Percentiles rank a stretch among this genome's conserved stretches.
Conservation (phyloP, 2,329 filamentous ascomycete species). For the Leptographium flavum region DNA sequence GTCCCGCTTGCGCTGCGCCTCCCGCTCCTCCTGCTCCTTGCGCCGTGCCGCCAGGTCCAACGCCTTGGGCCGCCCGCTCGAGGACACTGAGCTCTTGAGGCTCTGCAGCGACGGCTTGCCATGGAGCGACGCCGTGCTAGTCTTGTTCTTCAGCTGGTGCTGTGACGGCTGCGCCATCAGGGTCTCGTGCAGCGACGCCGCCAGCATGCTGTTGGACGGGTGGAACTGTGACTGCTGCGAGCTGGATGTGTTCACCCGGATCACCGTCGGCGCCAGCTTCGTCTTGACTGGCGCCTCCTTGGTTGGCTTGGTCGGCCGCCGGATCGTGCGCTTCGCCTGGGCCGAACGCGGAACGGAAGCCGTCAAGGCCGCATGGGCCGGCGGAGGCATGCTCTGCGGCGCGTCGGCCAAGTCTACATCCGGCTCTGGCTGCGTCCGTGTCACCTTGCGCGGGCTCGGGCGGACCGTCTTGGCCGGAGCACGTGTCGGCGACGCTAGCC, state of each 20-base stretch:
- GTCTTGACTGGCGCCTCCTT: constrained; percentile 44
- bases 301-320: constrained; percentile 46
- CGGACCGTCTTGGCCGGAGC: constrained; percentile 29
- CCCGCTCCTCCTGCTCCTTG: constrained; percentile 73
- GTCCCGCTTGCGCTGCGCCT: constrained; percentile 64
- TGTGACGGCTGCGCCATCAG: constrained; percentile 18
- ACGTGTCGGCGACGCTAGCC: constrained; percentile 17
- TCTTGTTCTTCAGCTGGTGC: constrained; percentile 43
- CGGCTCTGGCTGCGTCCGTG: constrained; percentile 20
- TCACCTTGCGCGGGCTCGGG: constrained; percentile 37
- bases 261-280: constrained; percentile 58
- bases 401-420: constrained; percentile 45
- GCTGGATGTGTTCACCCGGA: constrained; percentile 50
- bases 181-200: constrained; percentile 45
- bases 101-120: constrained; percentile 40
- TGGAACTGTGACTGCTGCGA: constrained; percentile 43
- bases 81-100: constrained; percentile 51
- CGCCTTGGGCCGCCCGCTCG: constrained; percentile 53
- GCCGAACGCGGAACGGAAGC: neutral
- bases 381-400: constrained; percentile 40
- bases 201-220: constrained; percentile 40
- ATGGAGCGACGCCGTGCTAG: constrained; percentile 52
- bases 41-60: constrained; percentile 65
- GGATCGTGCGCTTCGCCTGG: constrained; percentile 34
- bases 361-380: constrained; percentile 19